Conservation (phyloP, 495 filamentous ascomycete species). For the Aspergillus heteromorphus region DNA sequence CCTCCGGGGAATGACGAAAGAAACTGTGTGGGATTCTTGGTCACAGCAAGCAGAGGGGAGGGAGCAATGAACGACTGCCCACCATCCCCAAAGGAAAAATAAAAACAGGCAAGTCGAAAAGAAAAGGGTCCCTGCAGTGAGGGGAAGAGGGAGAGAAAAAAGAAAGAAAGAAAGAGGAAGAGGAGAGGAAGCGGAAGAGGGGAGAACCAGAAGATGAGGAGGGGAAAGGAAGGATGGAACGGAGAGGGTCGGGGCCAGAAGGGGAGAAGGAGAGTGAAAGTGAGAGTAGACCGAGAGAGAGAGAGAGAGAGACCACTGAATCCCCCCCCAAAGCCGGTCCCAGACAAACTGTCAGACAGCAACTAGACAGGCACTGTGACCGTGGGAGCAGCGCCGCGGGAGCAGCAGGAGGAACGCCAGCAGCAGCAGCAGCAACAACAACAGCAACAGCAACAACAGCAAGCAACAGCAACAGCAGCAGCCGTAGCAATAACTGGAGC, state of each 20-base stretch:
- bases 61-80: slow-evolving; percentile 22
- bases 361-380: not conserved
- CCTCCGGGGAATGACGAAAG: slow-evolving; percentile 37
- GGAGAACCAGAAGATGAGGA: slow-evolving; percentile 8
- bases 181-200: slow-evolving; percentile 13
- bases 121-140: slow-evolving; percentile 13
- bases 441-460: not conserved
- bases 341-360: not conserved
- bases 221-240: slow-evolving; percentile 10
- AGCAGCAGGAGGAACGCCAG: not conserved
- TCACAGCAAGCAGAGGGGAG: slow-evolving; percentile 17
- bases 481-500: not conserved
- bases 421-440: slow-evolving; percentile 13
- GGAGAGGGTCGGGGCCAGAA: slow-evolving; percentile 12
- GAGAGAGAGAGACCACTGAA: slow-evolving; percentile 32
- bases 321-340: not conserved
- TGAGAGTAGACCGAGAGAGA: slow-evolving; percentile 20
- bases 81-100: slow-evolving; percentile 21
- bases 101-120: slow-evolving; percentile 20
- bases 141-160: slow-evolving; percentile 8
- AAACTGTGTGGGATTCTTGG: slow-evolving; percentile 15
- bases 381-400: not conserved
- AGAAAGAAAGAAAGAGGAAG: slow-evolving; percentile 13
- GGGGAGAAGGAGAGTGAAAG: slow-evolving; percentile 16
- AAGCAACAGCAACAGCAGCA: too few species aligned